Base-by-base conservation (phyloP, 2,329 filamentous ascomycete species). In the Thielaviopsis ethacetica region DNA sequence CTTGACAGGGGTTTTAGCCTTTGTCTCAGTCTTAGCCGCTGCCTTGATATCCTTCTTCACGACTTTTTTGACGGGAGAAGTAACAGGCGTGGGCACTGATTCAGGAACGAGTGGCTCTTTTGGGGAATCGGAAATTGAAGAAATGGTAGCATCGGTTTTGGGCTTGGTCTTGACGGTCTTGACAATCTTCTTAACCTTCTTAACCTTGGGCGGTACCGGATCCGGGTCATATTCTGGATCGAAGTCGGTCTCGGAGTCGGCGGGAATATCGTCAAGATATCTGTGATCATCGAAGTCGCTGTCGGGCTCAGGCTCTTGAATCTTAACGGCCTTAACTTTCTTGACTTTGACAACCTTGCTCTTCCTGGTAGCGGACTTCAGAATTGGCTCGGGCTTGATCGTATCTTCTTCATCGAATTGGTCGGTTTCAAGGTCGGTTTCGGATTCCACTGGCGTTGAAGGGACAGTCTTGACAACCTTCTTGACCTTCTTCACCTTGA, bases 361-460 rank as follows among this genome's bases (percentile, higher is more conserved):
- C 44, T 58, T 61, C 22, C 54, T 54, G 10, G 50, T 30, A 34
- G 30, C 30, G 10, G 30, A 34, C 30, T 34, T 34, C 7, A 34
- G 30, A 12, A 34, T 34, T 12, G 30, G 10, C 10, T 34, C 30
- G 7, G 30, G 30, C 38, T 27, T 55, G 13, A 30, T 55, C 38
- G 41, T 34, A 34, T 34, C 30, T 34, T 34, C 30, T 9, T 27
- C 47, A 22, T n/a, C 57, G 13, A 58, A 57, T 27, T 59, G 61
- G 24, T 62, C 61, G 2, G 66, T 63, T 22, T 65, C 63, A 7
- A 60, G 63, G 30, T 62, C 63, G 26, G 64, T 56, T 34, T 65
- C 59, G 7, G 66, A 62, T 15, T 65, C 63, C 22, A 65, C 63
- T 17, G 64, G 59, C 59, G 65, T 64, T 7, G 63, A 63, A 19